phyloP scores from a whole-genome alignment of 2,329 filamentous ascomycete species.

The Diaporthe sp. region DNA sequence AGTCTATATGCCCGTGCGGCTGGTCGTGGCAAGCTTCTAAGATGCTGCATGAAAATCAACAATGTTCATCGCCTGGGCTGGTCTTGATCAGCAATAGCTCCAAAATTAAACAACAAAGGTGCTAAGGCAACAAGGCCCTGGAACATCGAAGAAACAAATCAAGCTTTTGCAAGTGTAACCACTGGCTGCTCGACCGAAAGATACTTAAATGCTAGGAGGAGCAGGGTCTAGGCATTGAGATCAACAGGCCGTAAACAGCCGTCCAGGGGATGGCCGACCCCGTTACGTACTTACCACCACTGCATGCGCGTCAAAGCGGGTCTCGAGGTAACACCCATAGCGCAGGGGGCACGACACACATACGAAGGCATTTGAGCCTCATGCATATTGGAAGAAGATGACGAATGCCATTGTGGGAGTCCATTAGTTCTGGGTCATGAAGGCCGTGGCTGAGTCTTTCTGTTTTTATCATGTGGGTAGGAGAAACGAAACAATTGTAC shows the following conservation, averaged over 20 bases:
- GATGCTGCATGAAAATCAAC: not conserved
- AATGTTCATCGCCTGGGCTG: too few relatives aligned
- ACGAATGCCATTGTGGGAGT: not conserved
- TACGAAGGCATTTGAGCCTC: slow-evolving; percentile 3
- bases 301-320: slow-evolving; percentile 13
- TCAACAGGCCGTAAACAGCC: not conserved
- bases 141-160: not conserved
- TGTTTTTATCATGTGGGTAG: not conserved
- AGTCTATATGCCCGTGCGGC: not conserved
- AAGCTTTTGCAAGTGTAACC: not conserved
- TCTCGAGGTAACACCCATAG: not conserved
- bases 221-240: slow-evolving; percentile 5
- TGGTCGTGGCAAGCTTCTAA: too few relatives aligned
- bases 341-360: slow-evolving; percentile 2
- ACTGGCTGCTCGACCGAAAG: not conserved
- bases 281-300: slow-evolving; percentile 16
- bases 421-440: not conserved
- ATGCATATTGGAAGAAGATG: not conserved
- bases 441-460: not conserved
- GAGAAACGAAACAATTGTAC: not conserved
- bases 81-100: too few relatives aligned
- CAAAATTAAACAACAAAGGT: not conserved
- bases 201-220: not conserved
- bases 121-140: too few relatives aligned
- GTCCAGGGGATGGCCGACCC: not conserved